These are phyloP conservation scores for Chrysosporium queenslandicum DNA, from an alignment of 2,329 filamentous ascomycete species.

Conservation along the genomic window DNA sequence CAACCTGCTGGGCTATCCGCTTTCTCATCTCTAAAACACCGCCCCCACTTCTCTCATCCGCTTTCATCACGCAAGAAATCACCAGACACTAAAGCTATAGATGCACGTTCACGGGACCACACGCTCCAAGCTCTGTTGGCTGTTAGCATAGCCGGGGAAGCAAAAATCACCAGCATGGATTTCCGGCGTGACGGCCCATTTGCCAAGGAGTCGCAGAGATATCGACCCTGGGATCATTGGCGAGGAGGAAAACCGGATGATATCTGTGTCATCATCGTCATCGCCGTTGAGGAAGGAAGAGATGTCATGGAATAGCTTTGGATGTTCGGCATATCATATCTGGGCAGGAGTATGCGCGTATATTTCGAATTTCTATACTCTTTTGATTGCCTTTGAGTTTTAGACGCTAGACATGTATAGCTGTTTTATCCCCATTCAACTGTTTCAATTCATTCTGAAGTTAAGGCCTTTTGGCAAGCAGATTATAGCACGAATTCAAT, in stretches of 20 bases:
- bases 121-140: constrained; percentile 72
- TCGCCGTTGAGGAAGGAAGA: constrained; percentile 55
- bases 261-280: constrained; percentile 73
- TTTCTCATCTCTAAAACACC: constrained; percentile 14
- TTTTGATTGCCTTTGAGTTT: not conserved
- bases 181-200: constrained; percentile 80
- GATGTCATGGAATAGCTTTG: not conserved
- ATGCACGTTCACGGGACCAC: constrained; percentile 22
- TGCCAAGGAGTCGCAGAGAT: constrained; percentile 82
- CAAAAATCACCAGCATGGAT: constrained; percentile 76
- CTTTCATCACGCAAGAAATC: no score
- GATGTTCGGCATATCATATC: not conserved
- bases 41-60: not conserved
- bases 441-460: not conserved
- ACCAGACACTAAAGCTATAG: not conserved
- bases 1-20: constrained; percentile 37
- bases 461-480: no score
- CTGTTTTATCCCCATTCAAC: not conserved
- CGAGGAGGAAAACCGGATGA: constrained; percentile 91
- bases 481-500: no score
- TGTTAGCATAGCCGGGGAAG: constrained; percentile 65
- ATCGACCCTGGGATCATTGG: constrained; percentile 78
- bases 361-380: no score
- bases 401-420: not conserved
- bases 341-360: no score